Conservation (phyloP, 2,329 filamentous ascomycete genomes). For the Tolypocladium pustulatum region DNA sequence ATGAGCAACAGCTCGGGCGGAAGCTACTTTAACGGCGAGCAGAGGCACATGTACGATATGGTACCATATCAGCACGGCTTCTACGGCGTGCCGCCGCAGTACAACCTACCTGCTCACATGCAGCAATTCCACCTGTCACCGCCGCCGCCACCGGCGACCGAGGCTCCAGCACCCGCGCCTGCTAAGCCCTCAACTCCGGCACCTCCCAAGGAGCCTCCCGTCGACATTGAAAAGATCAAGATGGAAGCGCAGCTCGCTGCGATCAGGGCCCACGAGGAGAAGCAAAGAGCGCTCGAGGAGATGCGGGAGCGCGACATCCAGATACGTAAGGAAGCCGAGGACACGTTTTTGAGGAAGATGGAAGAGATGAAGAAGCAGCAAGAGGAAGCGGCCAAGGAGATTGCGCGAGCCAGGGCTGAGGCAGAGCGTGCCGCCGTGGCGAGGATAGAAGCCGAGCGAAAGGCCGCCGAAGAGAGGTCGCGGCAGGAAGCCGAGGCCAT, state of each 20-base stretch:
- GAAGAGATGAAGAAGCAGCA: slow-evolving; percentile 30
- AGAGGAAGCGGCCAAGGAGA: slow-evolving; percentile 34
- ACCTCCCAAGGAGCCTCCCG: slow-evolving; percentile 27
- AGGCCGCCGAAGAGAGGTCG: slow-evolving; percentile 34
- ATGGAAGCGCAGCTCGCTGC: slow-evolving; percentile 48
- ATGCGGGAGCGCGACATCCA: slow-evolving; percentile 32
- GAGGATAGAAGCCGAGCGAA: slow-evolving; percentile 33
- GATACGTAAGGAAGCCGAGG: slow-evolving; percentile 35
- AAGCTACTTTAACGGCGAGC: slow-evolving; percentile 30
- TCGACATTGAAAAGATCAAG: slow-evolving; percentile 48
- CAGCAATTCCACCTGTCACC: slow-evolving; percentile 28
- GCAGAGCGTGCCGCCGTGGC: slow-evolving; percentile 32
- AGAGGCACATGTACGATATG: slow-evolving; percentile 34
- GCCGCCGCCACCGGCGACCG: slow-evolving; percentile 30
- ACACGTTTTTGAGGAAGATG: slow-evolving; percentile 28
- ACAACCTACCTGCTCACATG: slow-evolving; percentile 14
- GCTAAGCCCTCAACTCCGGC: slow-evolving; percentile 22
- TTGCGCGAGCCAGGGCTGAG: slow-evolving; percentile 34
- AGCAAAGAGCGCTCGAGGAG: slow-evolving; percentile 33
- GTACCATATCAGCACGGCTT: slow-evolving; percentile 34
- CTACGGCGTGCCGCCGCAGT: slow-evolving; percentile 6
- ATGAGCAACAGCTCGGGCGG: slow-evolving; percentile 26
- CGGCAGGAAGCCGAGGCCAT: slow-evolving; percentile 23
- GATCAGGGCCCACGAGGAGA: slow-evolving; percentile 35
- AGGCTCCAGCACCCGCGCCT: slow-evolving; percentile 18